Conservation (phyloP, 2,329 filamentous ascomycete species). For the Rhytidhysteron rufulum region DNA sequence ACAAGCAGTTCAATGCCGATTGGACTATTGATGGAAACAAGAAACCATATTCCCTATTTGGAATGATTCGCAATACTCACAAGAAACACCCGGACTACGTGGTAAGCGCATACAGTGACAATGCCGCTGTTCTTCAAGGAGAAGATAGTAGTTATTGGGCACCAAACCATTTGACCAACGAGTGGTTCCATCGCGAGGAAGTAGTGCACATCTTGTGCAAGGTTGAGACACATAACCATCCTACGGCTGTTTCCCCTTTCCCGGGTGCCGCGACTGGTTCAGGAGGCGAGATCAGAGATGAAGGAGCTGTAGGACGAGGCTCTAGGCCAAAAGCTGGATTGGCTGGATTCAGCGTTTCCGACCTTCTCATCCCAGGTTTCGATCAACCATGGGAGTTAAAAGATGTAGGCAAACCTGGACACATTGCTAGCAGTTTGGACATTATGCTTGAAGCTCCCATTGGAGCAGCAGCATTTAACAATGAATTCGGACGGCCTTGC, state of each 20-base stretch:
- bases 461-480: slow-evolving; percentile 93
- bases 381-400: slow-evolving; percentile 78
- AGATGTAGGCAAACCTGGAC: slow-evolving; percentile 81
- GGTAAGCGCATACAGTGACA: slow-evolving; percentile 96
- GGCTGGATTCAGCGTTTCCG: slow-evolving; percentile 90
- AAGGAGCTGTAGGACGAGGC: slow-evolving; percentile 88
- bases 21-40: slow-evolving; percentile 89
- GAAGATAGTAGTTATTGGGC: slow-evolving; percentile 75
- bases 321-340: slow-evolving; percentile 91
- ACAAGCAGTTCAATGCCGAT: slow-evolving; percentile 93
- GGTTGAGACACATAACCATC: slow-evolving; percentile 97
- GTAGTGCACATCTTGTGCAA: slow-evolving; percentile 84
- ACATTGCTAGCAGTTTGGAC: slow-evolving; percentile 90
- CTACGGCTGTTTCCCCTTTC: slow-evolving; percentile 90
- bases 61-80: slow-evolving; percentile 96
- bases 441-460: slow-evolving; percentile 98
- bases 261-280: slow-evolving; percentile 92
- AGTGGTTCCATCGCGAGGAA: slow-evolving; percentile 86
- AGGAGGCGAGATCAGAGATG: slow-evolving; percentile 92
- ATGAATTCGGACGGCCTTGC: slow-evolving; percentile 90
- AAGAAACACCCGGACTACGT: slow-evolving; percentile 71
- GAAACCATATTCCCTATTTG: slow-evolving; percentile 79
- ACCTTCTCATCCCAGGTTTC: slow-evolving; percentile 82
- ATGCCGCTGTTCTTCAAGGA: slow-evolving; percentile 86
- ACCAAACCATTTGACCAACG: slow-evolving; percentile 78